These are phyloP conservation scores for Rhizopogon parksii DNA, from an alignment of 1,284 basidiomycete genomes.

Conservation along the genomic window DNA sequence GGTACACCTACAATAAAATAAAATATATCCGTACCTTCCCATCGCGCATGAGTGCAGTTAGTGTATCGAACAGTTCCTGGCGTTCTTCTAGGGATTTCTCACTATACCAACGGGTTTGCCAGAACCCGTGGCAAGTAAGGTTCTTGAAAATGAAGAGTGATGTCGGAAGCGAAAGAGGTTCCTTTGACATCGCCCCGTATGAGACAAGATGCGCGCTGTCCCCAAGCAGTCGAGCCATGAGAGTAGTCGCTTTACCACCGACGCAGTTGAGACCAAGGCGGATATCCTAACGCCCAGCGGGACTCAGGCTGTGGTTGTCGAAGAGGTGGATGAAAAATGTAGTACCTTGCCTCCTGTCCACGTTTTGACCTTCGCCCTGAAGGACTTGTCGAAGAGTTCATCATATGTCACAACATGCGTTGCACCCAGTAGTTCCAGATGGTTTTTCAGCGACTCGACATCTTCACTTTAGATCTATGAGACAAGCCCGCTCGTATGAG, in stretches of 20 bases:
- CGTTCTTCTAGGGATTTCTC: slow-evolving; percentile 37
- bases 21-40: slow-evolving; percentile 49
- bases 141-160: slow-evolving; percentile 80
- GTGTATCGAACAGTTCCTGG: slow-evolving; percentile 38
- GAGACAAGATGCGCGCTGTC: slow-evolving; percentile 68
- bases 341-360: slow-evolving; percentile 56
- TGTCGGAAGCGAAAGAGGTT: slow-evolving; percentile 71
- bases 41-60: slow-evolving; percentile 45
- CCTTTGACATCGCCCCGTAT: slow-evolving; percentile 85
- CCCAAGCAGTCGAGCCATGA: slow-evolving; percentile 63
- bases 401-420: slow-evolving; percentile 72
- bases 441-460: slow-evolving; percentile 41
- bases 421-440: slow-evolving; percentile 58
- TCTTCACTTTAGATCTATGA: slow-evolving; percentile 37
- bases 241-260: slow-evolving; percentile 60
- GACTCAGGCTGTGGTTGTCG: not conserved
- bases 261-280: slow-evolving; percentile 76
- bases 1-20: not conserved
- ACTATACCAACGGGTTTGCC: slow-evolving; percentile 70
- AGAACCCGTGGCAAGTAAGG: slow-evolving; percentile 65
- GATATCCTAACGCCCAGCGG: slow-evolving; percentile 35
- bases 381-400: slow-evolving; percentile 50
- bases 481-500: not conserved
- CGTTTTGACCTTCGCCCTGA: slow-evolving; percentile 44
- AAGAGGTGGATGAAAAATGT: not conserved